Percentiles rank a stretch among this genome's conserved stretches.
These are phyloP conservation scores for Aspergillus hortae DNA, from an alignment of 2,329 filamentous ascomycete species.

Conservation along the genomic window DNA sequence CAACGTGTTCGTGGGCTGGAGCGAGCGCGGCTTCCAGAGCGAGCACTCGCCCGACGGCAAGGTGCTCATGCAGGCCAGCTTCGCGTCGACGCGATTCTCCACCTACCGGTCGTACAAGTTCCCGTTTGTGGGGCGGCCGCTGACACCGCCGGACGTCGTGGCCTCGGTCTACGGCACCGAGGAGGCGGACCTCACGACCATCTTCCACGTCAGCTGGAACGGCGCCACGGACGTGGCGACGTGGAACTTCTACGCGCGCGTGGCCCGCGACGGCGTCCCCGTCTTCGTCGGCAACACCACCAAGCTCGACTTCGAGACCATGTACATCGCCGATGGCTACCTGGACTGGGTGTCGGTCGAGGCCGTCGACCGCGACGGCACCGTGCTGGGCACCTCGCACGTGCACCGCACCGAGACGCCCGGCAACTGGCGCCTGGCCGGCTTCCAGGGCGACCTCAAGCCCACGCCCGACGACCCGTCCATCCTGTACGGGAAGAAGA, in stretches of 20 bases:
- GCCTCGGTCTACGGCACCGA: slow-evolving; percentile 29
- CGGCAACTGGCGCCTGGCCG: slow-evolving; percentile 27
- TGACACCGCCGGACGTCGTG: slow-evolving; percentile 29
- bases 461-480: slow-evolving; percentile 28
- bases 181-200: slow-evolving; percentile 18
- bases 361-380: slow-evolving; percentile 24
- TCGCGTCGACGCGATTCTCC: slow-evolving; percentile 30
- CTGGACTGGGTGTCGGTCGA: slow-evolving; percentile 30
- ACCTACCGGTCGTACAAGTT: slow-evolving; percentile 42
- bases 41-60: slow-evolving; percentile 34
- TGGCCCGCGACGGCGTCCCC: slow-evolving; percentile 18
- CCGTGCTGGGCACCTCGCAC: slow-evolving; percentile 25
- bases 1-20: slow-evolving; percentile 39
- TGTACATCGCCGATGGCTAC: slow-evolving; percentile 28
- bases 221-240: slow-evolving; percentile 46
- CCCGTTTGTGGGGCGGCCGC: slow-evolving; percentile 33
- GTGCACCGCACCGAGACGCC: slow-evolving; percentile 23
- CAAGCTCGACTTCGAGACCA: slow-evolving; percentile 37
- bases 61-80: slow-evolving; percentile 35
- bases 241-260: slow-evolving; percentile 34
- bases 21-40: slow-evolving; percentile 32
- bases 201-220: slow-evolving; percentile 44
- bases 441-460: slow-evolving; percentile 20
- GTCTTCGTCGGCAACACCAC: slow-evolving; percentile 23
- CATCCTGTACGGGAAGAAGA: slow-evolving; percentile 15